phyloP scores from a whole-genome alignment of 2,329 filamentous ascomycete species.

The Trichophaea hybrida region DNA sequence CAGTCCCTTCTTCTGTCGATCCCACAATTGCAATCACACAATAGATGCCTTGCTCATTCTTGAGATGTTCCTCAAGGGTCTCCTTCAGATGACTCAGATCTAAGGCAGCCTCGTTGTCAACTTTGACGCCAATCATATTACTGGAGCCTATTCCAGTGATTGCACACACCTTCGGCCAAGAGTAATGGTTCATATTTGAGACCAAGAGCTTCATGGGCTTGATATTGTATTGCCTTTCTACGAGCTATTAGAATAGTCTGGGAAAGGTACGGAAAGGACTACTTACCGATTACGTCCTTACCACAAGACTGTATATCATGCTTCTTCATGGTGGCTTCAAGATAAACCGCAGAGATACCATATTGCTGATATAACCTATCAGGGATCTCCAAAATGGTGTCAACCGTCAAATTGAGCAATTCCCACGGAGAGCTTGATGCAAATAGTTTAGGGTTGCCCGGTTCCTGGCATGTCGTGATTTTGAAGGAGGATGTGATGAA shows the following conservation, averaged over 20 bases:
- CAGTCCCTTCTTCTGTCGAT: conserved; percentile 38
- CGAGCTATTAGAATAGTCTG: background rate
- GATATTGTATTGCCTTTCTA: conserved; percentile 14
- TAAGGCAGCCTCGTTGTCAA: conserved; percentile 34
- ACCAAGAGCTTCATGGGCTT: conserved; percentile 30
- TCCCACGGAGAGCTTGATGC: conserved; percentile 33
- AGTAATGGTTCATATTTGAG: conserved; percentile 36
- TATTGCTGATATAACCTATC: conserved; percentile 32
- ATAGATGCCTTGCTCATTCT: conserved; percentile 30
- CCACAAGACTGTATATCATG: conserved; percentile 34
- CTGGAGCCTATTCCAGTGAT: conserved; percentile 36
- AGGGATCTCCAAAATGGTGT: conserved; percentile 33
- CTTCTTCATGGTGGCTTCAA: conserved; percentile 29
- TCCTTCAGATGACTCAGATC: conserved; percentile 30
- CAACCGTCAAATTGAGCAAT: conserved; percentile 34
- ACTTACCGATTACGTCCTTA: conserved; percentile 31
- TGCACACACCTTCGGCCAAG: conserved; percentile 37
- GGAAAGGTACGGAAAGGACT: conserved; percentile 22
- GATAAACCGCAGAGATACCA: conserved; percentile 32
- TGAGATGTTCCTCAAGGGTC: conserved; percentile 29
- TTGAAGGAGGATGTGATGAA: conserved; percentile 29
- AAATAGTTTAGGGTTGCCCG: conserved; percentile 30
- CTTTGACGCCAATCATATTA: conserved; percentile 33
- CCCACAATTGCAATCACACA: conserved; percentile 37
- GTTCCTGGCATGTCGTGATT: conserved; percentile 27